Conservation (phyloP, 768 basidiomycete species). For the Artomyces pyxidatus region DNA sequence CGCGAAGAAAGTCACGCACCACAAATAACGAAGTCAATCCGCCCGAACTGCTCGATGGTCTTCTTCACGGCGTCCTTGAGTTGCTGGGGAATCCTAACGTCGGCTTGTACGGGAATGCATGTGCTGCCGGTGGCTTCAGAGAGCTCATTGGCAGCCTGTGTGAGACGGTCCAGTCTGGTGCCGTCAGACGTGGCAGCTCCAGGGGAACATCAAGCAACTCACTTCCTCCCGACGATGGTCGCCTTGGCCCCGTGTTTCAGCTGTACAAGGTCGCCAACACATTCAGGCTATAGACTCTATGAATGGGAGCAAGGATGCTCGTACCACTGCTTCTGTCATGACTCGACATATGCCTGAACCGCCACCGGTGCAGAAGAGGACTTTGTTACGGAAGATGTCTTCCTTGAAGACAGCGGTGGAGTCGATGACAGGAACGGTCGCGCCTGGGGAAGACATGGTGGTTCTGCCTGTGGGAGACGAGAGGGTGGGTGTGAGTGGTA, state of each 20-base stretch:
- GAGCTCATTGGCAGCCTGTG: constrained; percentile 61
- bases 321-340: constrained; percentile 79
- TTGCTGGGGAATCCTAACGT: constrained; percentile 72
- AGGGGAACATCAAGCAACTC: constrained; percentile 21
- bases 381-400: constrained; percentile 85
- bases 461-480: not conserved
- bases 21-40: constrained; percentile 92
- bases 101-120: constrained; percentile 70
- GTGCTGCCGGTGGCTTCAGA: constrained; percentile 55
- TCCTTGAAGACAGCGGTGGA: constrained; percentile 63
- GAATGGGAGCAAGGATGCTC: constrained; percentile 18
- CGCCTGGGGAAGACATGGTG: constrained; percentile 32
- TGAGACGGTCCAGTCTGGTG: constrained; percentile 61
- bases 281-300: not conserved
- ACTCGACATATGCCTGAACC: constrained; percentile 88
- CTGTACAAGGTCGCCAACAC: constrained; percentile 27
- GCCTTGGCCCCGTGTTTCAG: constrained; percentile 81
- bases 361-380: constrained; percentile 86
- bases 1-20: constrained; percentile 38
- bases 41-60: constrained; percentile 70
- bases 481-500: not conserved
- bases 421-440: constrained; percentile 38
- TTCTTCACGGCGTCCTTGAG: constrained; percentile 69
- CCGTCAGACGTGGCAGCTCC: constrained; percentile 2
- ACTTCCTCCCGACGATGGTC: constrained; percentile 84